Percentiles rank a stretch among this genome's conserved stretches.
These are phyloP conservation scores for Boletus sp. DNA, from an alignment of 768 basidiomycete genomes.

Conservation along the genomic window DNA sequence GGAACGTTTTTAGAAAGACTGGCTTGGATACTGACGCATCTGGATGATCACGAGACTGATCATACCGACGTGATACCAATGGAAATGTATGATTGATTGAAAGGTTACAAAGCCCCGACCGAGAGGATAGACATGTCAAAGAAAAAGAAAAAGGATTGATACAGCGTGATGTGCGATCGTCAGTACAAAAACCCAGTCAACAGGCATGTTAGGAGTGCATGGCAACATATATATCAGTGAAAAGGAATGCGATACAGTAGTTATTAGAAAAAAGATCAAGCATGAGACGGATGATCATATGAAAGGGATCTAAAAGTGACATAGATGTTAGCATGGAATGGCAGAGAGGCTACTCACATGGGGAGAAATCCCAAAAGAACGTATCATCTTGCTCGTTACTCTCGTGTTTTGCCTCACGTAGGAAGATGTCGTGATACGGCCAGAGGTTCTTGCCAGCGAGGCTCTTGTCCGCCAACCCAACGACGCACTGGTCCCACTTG, in stretches of 20 bases:
- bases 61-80: constrained; percentile 1
- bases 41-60: not conserved
- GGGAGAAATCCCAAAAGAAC: not conserved
- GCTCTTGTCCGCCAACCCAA: constrained; percentile 12
- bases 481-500: constrained; percentile 20
- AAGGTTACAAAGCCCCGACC: constrained; percentile 14
- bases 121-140: not conserved
- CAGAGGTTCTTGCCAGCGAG: not conserved
- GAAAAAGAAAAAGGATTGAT: not conserved
- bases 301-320: not conserved
- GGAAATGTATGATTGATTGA: constrained; percentile 1
- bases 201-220: not conserved
- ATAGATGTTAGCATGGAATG: not conserved
- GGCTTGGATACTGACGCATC: not conserved
- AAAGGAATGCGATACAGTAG: not conserved
- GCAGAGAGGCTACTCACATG: constrained; percentile 3
- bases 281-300: not conserved
- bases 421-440: not conserved
- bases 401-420: no score
- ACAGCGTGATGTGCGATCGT: not conserved
- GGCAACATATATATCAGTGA: not conserved
- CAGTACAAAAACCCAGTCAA: constrained; percentile 15
- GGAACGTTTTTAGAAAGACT: not conserved
- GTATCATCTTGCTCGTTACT: no score
- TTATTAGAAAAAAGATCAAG: not conserved